Evolutionary conservation across 257 asterid genomes (phyloP).

Genomic region (Verbascum thapsus): DNA sequence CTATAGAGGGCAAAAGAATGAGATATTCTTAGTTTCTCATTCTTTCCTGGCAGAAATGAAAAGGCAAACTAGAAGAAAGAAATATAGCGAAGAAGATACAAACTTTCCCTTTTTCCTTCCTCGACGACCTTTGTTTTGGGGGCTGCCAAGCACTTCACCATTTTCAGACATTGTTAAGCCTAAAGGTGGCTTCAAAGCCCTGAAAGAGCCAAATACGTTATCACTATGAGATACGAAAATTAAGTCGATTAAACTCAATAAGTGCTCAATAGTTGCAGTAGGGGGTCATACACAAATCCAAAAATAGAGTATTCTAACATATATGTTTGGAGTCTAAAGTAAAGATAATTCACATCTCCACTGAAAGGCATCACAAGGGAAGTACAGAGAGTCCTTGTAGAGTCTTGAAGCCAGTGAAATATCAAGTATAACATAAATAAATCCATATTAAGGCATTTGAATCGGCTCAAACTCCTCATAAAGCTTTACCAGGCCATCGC

Average conservation of each 20-base stretch:
- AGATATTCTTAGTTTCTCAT: too few relatives aligned
- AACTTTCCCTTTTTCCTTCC: constrained; percentile 86
- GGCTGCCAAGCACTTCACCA: constrained; percentile 42
- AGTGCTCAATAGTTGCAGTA: neutral
- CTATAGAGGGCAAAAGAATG: constrained; percentile 38
- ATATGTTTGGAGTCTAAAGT: neutral
- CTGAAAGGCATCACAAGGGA: neutral
- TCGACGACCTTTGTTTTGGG: constrained; percentile 48
- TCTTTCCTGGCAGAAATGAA: neutral
- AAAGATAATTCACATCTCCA: neutral
- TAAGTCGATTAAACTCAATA: neutral
- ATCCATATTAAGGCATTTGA: constrained; percentile 18
- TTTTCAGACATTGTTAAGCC: constrained; percentile 47
- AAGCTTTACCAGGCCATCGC: constrained; percentile 7
- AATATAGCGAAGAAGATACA: constrained; percentile 38
- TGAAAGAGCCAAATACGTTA: constrained; percentile 31
- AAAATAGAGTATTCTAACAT: neutral
- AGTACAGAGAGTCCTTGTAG: constrained; percentile 2
- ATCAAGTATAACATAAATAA: constrained; percentile 16
- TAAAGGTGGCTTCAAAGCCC: constrained; percentile 60
- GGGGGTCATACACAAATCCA: neutral
- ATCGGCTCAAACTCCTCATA: constrained; percentile 17
- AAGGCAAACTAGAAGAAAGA: constrained; percentile 23
- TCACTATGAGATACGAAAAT: neutral
- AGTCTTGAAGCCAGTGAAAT: constrained; percentile 22